A percentile compares a stretch with the other conserved stretches of the same genome.
Evolutionary conservation across 495 filamentous ascomycete genomes (phyloP).

Genomic region (Neurospora discreta): DNA sequence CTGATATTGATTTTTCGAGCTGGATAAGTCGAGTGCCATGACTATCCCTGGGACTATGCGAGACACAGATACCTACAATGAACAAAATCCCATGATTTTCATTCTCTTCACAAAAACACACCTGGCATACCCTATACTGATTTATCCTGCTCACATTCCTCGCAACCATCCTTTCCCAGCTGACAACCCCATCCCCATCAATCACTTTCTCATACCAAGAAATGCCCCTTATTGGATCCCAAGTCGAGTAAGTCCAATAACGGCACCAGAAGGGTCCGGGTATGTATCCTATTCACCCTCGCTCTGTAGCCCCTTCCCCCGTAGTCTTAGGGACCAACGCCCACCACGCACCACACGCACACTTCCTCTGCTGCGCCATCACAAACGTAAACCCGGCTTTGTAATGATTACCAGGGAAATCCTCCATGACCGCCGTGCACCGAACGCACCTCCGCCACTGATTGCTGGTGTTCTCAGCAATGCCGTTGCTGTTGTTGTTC

Average conservation of each 20-base stretch:
- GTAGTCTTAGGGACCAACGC: constrained; percentile 21
- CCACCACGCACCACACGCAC: constrained; percentile 42
- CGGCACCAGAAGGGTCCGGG: background rate
- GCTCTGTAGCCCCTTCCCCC: background rate
- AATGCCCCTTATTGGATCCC: background rate
- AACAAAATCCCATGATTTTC: background rate
- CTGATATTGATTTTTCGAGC: no score
- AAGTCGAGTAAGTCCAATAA: background rate
- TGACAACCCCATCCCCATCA: background rate
- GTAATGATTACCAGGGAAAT: constrained; percentile 24
- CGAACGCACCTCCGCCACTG: constrained; percentile 47
- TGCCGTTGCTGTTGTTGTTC: background rate
- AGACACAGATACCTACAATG: background rate
- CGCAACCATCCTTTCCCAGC: background rate
- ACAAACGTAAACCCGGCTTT: constrained; percentile 38
- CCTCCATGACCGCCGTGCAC: constrained; percentile 55
- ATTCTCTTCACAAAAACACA: background rate
- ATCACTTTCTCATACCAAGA: background rate
- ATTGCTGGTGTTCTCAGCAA: constrained; percentile 1
- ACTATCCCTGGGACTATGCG: background rate
- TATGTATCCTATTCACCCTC: background rate
- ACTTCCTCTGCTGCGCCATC: constrained; percentile 39
- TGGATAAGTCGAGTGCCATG: no score
- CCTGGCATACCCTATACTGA: background rate
- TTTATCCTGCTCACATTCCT: background rate